Conservation (phyloP, 495 filamentous ascomycete genomes). For the Podospora pseudocomata region DNA sequence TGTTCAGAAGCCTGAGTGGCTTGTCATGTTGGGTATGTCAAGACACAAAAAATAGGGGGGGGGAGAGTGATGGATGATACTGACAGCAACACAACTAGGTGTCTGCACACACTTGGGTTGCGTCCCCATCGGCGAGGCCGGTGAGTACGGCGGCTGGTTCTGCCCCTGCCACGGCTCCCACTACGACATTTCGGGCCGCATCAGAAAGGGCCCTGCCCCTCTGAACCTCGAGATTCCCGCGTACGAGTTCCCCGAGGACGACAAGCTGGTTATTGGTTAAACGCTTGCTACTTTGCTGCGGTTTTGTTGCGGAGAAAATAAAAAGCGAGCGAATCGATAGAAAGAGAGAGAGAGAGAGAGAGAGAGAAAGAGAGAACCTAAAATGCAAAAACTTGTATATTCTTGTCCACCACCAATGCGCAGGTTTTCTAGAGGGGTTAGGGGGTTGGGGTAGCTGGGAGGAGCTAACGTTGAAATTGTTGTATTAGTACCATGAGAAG, state of each 20-base stretch:
- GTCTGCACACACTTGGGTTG: slow-evolving; percentile 99
- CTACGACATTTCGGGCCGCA: slow-evolving; percentile 98
- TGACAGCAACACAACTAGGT: slow-evolving; percentile 47
- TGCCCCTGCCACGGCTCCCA: slow-evolving; percentile 99
- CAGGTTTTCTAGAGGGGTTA: neutral
- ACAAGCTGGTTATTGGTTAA: slow-evolving; percentile 78
- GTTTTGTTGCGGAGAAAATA: neutral
- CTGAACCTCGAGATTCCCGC: slow-evolving; percentile 92
- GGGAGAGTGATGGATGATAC: neutral
- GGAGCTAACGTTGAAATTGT: neutral
- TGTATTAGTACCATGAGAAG: neutral
- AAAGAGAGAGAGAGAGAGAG: neutral
- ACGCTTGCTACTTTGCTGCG: neutral
- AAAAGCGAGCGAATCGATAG: neutral
- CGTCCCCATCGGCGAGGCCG: slow-evolving; percentile 97
- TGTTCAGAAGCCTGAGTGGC: slow-evolving; percentile 97
- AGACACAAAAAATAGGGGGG: neutral
- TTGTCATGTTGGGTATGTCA: slow-evolving; percentile 89
- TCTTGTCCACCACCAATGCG: neutral
- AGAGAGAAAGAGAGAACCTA: neutral
- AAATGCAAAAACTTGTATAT: neutral
- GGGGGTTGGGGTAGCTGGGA: neutral
- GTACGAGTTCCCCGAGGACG: slow-evolving; percentile 83
- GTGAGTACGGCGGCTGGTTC: slow-evolving; percentile 99
- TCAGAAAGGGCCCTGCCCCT: slow-evolving; percentile 92